Evolutionary conservation across 2,329 filamentous ascomycete species (phyloP).

Genomic region (Didymella glomerata): DNA sequence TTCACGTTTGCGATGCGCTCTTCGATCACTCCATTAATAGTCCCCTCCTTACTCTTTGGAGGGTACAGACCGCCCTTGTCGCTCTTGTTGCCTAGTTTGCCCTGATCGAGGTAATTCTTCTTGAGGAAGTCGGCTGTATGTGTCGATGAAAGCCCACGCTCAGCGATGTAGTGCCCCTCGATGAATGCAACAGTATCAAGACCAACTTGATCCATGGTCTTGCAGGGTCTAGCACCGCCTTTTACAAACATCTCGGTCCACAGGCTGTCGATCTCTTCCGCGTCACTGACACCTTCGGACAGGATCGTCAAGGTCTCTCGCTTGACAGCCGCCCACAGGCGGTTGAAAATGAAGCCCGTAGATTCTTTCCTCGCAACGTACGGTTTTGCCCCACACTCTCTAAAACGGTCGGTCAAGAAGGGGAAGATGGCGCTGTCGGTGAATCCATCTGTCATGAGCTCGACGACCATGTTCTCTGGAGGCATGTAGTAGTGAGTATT

Average conservation of each 20-base stretch:
- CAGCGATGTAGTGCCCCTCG: conserved; percentile 62
- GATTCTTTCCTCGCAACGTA: conserved; percentile 59
- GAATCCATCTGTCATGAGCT: conserved; percentile 62
- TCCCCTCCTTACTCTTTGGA: not conserved
- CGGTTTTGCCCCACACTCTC: conserved; percentile 55
- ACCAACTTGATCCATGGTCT: conserved; percentile 60
- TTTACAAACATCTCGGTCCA: conserved; percentile 54
- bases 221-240: conserved; percentile 47
- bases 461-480: conserved; percentile 54
- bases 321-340: conserved; percentile 66
- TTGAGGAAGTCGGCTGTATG: conserved; percentile 58
- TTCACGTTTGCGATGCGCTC: not conserved
- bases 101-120: conserved; percentile 56
- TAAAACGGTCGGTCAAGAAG: conserved; percentile 55
- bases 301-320: conserved; percentile 61
- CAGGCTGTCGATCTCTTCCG: conserved; percentile 60
- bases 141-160: conserved; percentile 54
- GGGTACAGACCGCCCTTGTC: conserved; percentile 29
- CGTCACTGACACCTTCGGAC: conserved; percentile 59
- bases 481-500: conserved; percentile 65
- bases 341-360: conserved; percentile 64
- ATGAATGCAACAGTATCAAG: conserved; percentile 64
- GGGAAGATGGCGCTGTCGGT: conserved; percentile 57
- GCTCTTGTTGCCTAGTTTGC: conserved; percentile 58
- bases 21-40: not conserved